Percentiles rank a stretch among this genome's conserved stretches.
Evolutionary conservation across 1,139 yeast species (phyloP).

Genomic region (Tardiomyces depauwii): DNA sequence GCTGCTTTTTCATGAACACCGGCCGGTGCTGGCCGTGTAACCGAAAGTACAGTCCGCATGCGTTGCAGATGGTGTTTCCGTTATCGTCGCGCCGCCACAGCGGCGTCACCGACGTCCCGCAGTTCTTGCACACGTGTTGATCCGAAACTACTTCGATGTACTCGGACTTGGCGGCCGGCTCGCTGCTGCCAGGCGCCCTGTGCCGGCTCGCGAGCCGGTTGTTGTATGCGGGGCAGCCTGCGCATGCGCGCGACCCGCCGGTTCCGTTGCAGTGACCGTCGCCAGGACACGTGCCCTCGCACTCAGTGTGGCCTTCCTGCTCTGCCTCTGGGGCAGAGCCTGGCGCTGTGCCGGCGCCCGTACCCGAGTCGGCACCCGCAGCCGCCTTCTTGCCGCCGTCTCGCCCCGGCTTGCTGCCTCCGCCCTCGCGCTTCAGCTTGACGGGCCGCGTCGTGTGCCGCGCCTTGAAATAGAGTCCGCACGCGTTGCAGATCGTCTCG

Average conservation of each 20-base stretch:
- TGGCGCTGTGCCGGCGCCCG: background rate
- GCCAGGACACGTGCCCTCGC: conserved; percentile 61
- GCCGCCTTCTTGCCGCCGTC: background rate
- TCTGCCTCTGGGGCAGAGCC: background rate
- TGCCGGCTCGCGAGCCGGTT: conserved; percentile 36
- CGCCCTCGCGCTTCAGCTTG: conserved; percentile 39
- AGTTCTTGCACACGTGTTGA: conserved; percentile 47
- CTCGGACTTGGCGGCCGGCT: background rate
- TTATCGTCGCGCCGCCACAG: conserved; percentile 76
- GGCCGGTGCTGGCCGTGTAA: conserved; percentile 77
- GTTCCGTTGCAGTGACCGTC: conserved; percentile 82
- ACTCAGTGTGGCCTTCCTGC: background rate
- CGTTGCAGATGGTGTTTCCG: conserved; percentile 79
- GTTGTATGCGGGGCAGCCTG: conserved; percentile 75
- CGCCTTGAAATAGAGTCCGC: conserved; percentile 42
- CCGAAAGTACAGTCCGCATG: conserved; percentile 73
- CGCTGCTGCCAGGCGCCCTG: background rate
- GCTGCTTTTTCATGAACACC: conserved; percentile 56
- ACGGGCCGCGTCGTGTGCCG: conserved; percentile 37
- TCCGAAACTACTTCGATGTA: background rate
- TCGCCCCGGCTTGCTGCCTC: too few relatives aligned
- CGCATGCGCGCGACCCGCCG: conserved; percentile 71
- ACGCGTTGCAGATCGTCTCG: conserved; percentile 58
- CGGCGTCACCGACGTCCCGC: conserved; percentile 78
- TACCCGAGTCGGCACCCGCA: conserved; percentile 7